Evolutionary conservation across 352 stramenopile species (phyloP), one percentile per base, ranked within the genome.

Genomic region (Pythium folliculosum): DNA sequence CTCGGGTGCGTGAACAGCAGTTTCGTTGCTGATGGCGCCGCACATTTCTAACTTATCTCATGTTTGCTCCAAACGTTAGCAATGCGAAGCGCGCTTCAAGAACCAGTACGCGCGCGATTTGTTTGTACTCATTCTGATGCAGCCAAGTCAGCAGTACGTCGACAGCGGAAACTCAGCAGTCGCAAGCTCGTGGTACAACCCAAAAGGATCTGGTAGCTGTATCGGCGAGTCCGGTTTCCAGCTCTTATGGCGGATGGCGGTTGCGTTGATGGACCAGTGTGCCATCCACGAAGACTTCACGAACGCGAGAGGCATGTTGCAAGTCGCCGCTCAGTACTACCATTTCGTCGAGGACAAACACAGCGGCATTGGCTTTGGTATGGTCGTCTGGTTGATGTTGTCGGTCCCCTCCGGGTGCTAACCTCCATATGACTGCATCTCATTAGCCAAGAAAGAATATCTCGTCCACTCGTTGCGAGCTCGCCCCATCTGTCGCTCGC

Each of bases 121-220:
- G 21, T 92, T 95, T 54, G 86, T 95, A 27, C 65, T 95, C 37
- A 95, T 95, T 32, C 60, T 95, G n/a, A 93, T 93, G 86, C 86
- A 95, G 50, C 86, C 86, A 2, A 89, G 71, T 40, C 85, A 93
- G 35, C 82, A 91, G 54, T 91, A 91, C 51, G 80, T 84, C 9
- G 82, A 90, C 47, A 80, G 58, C 23, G 32, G 35, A 58, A 75
- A 27, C 74, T 65, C 43, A 43, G 65, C 17, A 38, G 49, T 50
- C 62, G 70, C 27, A 37, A 69, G 73, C 19, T 77, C 78, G 10
- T 91, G 80, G 83, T 95, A 92, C 56, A 92, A 90, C 51, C 84
- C 86, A 5, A 91, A 92, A 63, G 86, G 86, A 16, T 89, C 83
- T 3, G 86, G 86, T n/a, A 93, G 84, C 48, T 93, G 85, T 49